Conservation (phyloP, 2,329 filamentous ascomycete genomes). For the Stemphylium beticola region DNA sequence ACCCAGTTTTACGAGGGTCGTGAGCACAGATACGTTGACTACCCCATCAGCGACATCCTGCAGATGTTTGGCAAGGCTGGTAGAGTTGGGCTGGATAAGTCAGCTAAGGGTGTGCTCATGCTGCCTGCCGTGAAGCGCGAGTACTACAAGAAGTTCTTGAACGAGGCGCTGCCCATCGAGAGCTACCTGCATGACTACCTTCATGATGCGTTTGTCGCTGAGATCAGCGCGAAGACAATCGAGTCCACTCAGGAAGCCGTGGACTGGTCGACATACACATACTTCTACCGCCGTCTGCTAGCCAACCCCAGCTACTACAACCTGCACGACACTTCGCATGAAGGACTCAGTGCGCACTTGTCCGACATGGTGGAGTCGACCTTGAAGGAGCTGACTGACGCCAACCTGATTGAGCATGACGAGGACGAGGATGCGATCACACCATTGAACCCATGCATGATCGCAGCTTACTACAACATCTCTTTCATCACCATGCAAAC, state of each 20-base stretch:
- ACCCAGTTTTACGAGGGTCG: constrained; percentile 97
- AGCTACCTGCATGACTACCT: constrained; percentile 90
- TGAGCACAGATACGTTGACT: constrained; percentile 97
- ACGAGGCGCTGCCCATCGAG: constrained; percentile 93
- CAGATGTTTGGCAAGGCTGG: constrained; percentile 98
- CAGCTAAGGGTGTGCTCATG: constrained; percentile 93
- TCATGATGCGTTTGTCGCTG: constrained; percentile 94
- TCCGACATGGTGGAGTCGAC: constrained; percentile 95
- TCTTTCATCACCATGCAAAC: constrained; percentile 99
- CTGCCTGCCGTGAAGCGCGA: constrained; percentile 91
- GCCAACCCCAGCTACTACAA: constrained; percentile 98
- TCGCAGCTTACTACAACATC: constrained; percentile 98
- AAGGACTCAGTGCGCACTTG: constrained; percentile 90
- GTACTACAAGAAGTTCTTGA: constrained; percentile 98
- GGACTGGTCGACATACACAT: constrained; percentile 98
- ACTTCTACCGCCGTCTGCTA: constrained; percentile 93
- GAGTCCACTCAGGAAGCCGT: constrained; percentile 95
- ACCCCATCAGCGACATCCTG: constrained; percentile 88
- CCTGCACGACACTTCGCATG: constrained; percentile 84
- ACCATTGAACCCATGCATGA: constrained; percentile 95
- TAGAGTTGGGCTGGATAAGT: constrained; percentile 76
- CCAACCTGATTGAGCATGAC: constrained; percentile 94
- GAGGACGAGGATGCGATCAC: constrained; percentile 85
- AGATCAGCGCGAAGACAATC: constrained; percentile 96
- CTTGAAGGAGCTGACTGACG: constrained; percentile 85